These are phyloP conservation scores for Trichosporon sp. DNA, from an alignment of 1,284 basidiomycete genomes.

Conservation along the genomic window DNA sequence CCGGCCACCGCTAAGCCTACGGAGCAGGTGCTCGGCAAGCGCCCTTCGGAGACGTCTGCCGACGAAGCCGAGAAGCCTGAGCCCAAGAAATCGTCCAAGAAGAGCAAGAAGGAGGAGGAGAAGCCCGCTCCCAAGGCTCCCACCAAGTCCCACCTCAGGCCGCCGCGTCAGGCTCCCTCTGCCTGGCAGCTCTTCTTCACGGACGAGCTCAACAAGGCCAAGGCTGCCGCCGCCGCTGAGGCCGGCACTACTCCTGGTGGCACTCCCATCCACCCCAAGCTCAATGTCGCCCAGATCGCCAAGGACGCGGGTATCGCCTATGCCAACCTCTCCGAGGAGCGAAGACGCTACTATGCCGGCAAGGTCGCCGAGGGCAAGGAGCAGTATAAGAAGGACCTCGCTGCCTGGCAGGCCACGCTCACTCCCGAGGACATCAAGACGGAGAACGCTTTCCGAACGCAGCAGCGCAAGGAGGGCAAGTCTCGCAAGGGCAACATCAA, in stretches of 20 bases:
- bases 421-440: slow-evolving; percentile 92
- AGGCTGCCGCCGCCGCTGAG: slow-evolving; percentile 53
- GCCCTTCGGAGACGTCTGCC: slow-evolving; percentile 21
- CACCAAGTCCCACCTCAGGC: slow-evolving; percentile 58
- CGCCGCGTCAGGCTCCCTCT: slow-evolving; percentile 86
- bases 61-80: slow-evolving; percentile 16
- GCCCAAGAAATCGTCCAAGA: slow-evolving; percentile 42
- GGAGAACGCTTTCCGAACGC: slow-evolving; percentile 85
- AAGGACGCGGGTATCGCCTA: slow-evolving; percentile 92
- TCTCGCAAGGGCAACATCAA: slow-evolving; percentile 91
- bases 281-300: slow-evolving; percentile 92
- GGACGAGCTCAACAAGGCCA: slow-evolving; percentile 87
- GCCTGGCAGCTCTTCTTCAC: slow-evolving; percentile 97
- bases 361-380: slow-evolving; percentile 79
- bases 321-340: slow-evolving; percentile 65
- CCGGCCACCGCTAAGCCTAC: slow-evolving; percentile 1
- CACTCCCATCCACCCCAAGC: slow-evolving; percentile 55
- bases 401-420: slow-evolving; percentile 78
- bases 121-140: slow-evolving; percentile 40
- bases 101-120: slow-evolving; percentile 30
- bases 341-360: slow-evolving; percentile 80
- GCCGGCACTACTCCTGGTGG: slow-evolving; percentile 59
- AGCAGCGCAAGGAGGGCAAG: slow-evolving; percentile 88
- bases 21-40: slow-evolving; percentile 32
- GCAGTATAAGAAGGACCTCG: slow-evolving; percentile 68